phyloP scores from a whole-genome alignment of 163 green algal species.

The Trebouxiophyceae sp. region DNA sequence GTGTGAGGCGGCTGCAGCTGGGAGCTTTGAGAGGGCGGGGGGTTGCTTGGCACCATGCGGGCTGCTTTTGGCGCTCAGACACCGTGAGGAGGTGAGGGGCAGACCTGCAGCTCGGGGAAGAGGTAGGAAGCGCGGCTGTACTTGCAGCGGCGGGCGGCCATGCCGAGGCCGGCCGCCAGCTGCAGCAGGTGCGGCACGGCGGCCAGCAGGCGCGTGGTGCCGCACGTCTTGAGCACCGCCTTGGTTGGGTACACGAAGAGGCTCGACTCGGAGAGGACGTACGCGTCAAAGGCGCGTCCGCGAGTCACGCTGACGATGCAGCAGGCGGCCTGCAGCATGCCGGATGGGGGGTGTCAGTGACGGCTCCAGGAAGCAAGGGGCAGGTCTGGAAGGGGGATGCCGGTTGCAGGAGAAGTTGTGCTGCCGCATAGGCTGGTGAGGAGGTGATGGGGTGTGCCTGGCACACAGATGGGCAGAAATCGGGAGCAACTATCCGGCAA shows the following conservation, averaged over 20 bases:
- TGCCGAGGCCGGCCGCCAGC: conserved; percentile 47
- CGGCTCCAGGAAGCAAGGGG: no score
- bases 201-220: conserved; percentile 87
- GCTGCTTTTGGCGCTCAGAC: no score
- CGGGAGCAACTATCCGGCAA: no score
- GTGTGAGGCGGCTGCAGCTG: no score
- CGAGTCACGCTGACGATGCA: conserved; percentile 81
- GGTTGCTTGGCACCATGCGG: no score
- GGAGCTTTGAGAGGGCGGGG: no score
- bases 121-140: conserved; percentile 92
- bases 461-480: no score
- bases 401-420: no score
- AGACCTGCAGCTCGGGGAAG: conserved; percentile 85
- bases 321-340: conserved; percentile 77
- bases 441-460: no score
- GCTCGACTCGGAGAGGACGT: conserved; percentile 94
- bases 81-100: no score
- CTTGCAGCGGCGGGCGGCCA: conserved; percentile 67
- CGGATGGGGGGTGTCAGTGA: background rate
- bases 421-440: no score
- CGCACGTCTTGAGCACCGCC: conserved; percentile 97
- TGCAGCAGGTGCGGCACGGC: conserved; percentile 63
- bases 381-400: no score
- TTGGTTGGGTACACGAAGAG: conserved; percentile 92
- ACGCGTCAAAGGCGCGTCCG: conserved; percentile 85